Evolutionary conservation across 768 basidiomycete genomes (phyloP), one percentile per base, ranked within the genome.

Genomic region (Tricholoma terreum): DNA sequence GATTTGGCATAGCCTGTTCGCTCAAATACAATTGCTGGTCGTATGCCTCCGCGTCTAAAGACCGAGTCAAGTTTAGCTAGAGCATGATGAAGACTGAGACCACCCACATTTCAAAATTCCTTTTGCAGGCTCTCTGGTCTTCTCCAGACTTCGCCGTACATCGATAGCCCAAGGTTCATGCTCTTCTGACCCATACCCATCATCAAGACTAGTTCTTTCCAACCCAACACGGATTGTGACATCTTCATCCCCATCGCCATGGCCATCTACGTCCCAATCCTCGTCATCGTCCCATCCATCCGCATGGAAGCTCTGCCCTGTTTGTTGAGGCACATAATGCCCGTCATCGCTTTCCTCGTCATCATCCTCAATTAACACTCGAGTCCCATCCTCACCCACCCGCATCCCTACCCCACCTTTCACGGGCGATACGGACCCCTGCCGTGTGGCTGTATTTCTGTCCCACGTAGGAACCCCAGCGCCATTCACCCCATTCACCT

Each of bases 81-180:
- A 22, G 24, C 30, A 17, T 14, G 17, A 60, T 48, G 35, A 8
- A 55, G 19, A 53, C 55, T 57, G 33, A 46, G 34, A 58, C 31
- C 45, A 83, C 87, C 69, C 71, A 92, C 92, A 72, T 78, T 98
- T 99, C 60, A 99, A 74, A 56, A 99, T 98, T 19, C 96, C 93
- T 71, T 81, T 91, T 27, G 84, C 74, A 3, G 92, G 94, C 61
- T 74, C 65, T 63, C 82, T 75, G 36, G 79, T 74, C 71, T 83
- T 75, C 77, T 95, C 87, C 24, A 87, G 63, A 68, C 87, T 88
- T 64, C 89, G 73, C 63, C 92, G 83, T 57, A 93, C 65, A 60
- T 86, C 80, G 33, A 83, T 76, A 42, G 89, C 91, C 92, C 92
- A 94, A 19, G 89, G 84, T 65, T 90, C 87, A 38, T 81, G 77